Evolutionary conservation across 176 grass and related monocot genomes (phyloP).

Genomic region (Oryza punctata): DNA sequence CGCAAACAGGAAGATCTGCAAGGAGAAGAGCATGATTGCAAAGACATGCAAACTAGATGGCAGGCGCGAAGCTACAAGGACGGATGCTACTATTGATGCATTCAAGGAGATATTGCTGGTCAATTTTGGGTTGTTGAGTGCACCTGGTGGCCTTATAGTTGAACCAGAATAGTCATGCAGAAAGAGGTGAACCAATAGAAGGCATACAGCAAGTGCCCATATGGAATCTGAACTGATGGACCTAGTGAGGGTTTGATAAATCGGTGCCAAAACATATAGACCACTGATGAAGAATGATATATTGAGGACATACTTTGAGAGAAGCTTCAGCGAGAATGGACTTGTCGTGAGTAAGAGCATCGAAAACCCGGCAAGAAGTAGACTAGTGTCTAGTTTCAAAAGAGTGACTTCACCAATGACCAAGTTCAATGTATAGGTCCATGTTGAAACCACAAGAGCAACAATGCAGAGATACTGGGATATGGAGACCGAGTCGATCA

Average conservation of each 20-base stretch:
- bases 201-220: conserved; percentile 73
- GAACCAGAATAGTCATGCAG: conserved; percentile 93
- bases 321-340: conserved; percentile 61
- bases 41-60: conserved; percentile 90
- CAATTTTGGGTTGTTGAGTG: conserved; percentile 86
- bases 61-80: conserved; percentile 81
- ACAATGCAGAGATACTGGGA: conserved; percentile 87
- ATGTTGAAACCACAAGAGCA: conserved; percentile 79
- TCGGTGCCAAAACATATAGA: conserved; percentile 85
- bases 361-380: conserved; percentile 73
- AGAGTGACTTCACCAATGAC: conserved; percentile 74
- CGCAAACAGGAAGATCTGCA: conserved; percentile 90
- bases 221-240: conserved; percentile 97
- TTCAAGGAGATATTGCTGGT: conserved; percentile 90
- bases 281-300: conserved; percentile 87
- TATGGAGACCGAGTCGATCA: conserved; percentile 79
- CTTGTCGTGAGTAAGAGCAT: conserved; percentile 61
- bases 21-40: conserved; percentile 87
- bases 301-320: conserved; percentile 76
- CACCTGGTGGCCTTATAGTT: conserved; percentile 86
- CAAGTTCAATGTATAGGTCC: conserved; percentile 75
- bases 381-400: conserved; percentile 70
- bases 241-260: conserved; percentile 89
- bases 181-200: conserved; percentile 89
- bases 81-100: conserved; percentile 87